Conservation (phyloP, 2,329 filamentous ascomycete genomes). For the Sarocladium strictum region DNA sequence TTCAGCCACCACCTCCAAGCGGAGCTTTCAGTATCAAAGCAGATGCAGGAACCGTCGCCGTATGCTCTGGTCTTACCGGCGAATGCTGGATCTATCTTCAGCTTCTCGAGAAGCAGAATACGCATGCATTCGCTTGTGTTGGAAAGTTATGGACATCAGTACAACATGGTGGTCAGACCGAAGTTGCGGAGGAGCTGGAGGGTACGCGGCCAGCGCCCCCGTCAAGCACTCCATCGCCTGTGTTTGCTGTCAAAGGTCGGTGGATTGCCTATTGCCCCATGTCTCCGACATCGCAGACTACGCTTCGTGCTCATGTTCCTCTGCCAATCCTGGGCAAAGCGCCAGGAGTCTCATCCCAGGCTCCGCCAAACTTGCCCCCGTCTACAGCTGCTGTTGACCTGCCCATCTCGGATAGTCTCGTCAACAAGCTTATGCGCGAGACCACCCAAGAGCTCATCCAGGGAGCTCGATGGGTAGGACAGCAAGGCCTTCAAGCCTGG, state of each 20-base stretch:
- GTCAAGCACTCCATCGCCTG: conserved; percentile 49
- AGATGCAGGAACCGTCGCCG: conserved; percentile 62
- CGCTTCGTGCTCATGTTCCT: conserved; percentile 60
- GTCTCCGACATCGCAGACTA: conserved; percentile 62
- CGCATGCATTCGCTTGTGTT: conserved; percentile 55
- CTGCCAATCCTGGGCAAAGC: conserved; percentile 49
- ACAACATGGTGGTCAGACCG: conserved; percentile 51
- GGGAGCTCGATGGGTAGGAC: conserved; percentile 68
- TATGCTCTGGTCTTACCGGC: conserved; percentile 77
- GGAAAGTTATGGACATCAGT: conserved; percentile 91
- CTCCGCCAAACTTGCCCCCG: conserved; percentile 63
- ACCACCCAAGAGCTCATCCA: conserved; percentile 74
- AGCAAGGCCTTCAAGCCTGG: conserved; percentile 71
- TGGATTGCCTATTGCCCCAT: conserved; percentile 77
- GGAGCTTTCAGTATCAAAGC: conserved; percentile 71
- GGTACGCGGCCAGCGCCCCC: conserved; percentile 31
- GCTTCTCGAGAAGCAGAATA: conserved; percentile 34
- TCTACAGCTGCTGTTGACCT: conserved; percentile 64
- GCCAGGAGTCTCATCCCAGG: conserved; percentile 52
- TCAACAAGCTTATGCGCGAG: conserved; percentile 73
- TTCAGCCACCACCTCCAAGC: conserved; percentile 61
- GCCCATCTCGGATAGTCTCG: conserved; percentile 64
- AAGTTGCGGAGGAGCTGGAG: conserved; percentile 41
- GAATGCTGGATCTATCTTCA: conserved; percentile 77
- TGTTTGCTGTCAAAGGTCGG: conserved; percentile 63